These are phyloP conservation scores for Luvunga scandens DNA, from an alignment of 345 rosid genomes.

Conservation along the genomic window DNA sequence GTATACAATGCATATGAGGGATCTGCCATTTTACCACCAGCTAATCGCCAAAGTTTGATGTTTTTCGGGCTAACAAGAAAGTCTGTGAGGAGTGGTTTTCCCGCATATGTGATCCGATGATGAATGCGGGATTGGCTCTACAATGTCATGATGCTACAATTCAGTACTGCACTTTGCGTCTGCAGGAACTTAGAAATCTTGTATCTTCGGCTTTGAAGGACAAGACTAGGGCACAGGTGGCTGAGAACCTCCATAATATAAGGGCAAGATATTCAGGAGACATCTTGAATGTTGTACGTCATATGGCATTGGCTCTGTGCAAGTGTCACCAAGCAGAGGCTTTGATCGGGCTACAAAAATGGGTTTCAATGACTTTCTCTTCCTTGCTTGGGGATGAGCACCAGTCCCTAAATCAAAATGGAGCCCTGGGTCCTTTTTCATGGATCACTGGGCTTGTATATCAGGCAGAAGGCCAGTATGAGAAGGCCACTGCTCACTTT, in stretches of 20 bases:
- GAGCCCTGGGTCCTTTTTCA: slow-evolving; percentile 37
- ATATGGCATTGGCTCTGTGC: slow-evolving; percentile 71
- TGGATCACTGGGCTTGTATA: slow-evolving; percentile 81
- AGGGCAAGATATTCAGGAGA: slow-evolving; percentile 58
- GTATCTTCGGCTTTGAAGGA: slow-evolving; percentile 57
- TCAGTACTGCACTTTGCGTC: slow-evolving; percentile 73
- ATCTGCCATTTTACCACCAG: slow-evolving; percentile 70
- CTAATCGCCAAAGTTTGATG: slow-evolving; percentile 65
- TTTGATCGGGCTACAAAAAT: slow-evolving; percentile 68
- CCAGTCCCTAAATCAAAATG: slow-evolving; percentile 40
- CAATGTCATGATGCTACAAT: slow-evolving; percentile 85
- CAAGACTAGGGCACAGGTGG: slow-evolving; percentile 50
- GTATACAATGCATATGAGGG: slow-evolving; percentile 93
- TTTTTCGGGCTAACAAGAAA: slow-evolving; percentile 87
- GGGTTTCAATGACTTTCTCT: slow-evolving; percentile 67
- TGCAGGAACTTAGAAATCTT: slow-evolving; percentile 68
- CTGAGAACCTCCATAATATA: slow-evolving; percentile 51
- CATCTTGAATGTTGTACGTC: slow-evolving; percentile 57
- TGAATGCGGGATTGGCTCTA: slow-evolving; percentile 88
- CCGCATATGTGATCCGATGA: slow-evolving; percentile 95
- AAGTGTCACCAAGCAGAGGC: slow-evolving; percentile 65
- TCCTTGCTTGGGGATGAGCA: slow-evolving; percentile 64
- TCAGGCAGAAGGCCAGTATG: slow-evolving; percentile 83
- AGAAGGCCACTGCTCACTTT: slow-evolving; percentile 78
- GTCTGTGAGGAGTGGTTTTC: slow-evolving; percentile 98